phyloP scores from a whole-genome alignment of 2,329 filamentous ascomycete species.

The Pseudogymnoascus sp. region DNA sequence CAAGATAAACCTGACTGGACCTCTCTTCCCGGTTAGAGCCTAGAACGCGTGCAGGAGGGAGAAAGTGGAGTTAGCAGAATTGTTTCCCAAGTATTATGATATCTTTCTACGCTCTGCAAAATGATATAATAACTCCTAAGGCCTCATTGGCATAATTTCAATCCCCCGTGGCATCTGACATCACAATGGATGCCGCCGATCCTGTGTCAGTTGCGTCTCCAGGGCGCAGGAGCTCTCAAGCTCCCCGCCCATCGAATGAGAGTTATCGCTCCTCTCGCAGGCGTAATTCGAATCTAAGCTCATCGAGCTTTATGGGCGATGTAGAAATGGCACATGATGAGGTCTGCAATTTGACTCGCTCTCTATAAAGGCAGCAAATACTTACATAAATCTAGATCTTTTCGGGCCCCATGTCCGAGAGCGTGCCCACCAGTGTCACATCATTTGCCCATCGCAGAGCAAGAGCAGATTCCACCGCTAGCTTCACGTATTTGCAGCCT shows the following conservation, averaged over 20 bases:
- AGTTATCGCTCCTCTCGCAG: conserved; percentile 44
- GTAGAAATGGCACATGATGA: conserved; percentile 99
- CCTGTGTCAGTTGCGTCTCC: conserved; percentile 20
- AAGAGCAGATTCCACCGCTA: conserved; percentile 75
- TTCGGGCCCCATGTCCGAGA: conserved; percentile 88
- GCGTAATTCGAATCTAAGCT: conserved; percentile 62
- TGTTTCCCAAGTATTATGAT: background rate
- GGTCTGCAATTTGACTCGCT: conserved; percentile 36
- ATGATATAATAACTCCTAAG: background rate
- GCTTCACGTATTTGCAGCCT: conserved; percentile 82
- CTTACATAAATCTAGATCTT: conserved; percentile 51
- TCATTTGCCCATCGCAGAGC: conserved; percentile 78
- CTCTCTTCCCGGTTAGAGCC: background rate
- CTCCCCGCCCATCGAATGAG: conserved; percentile 24
- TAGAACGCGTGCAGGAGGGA: background rate
- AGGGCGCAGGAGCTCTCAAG: conserved; percentile 26
- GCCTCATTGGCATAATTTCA: conserved; percentile 2
- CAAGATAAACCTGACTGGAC: background rate
- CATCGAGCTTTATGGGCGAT: conserved; percentile 77
- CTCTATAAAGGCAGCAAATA: conserved; percentile 9
- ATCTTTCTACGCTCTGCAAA: background rate
- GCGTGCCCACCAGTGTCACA: conserved; percentile 87
- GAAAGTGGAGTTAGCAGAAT: background rate
- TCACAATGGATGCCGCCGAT: conserved; percentile 22
- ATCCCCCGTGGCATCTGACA: background rate